These are phyloP conservation scores for Anacardium occidentale DNA, from an alignment of 345 rosid genomes.

Conservation along the genomic window DNA sequence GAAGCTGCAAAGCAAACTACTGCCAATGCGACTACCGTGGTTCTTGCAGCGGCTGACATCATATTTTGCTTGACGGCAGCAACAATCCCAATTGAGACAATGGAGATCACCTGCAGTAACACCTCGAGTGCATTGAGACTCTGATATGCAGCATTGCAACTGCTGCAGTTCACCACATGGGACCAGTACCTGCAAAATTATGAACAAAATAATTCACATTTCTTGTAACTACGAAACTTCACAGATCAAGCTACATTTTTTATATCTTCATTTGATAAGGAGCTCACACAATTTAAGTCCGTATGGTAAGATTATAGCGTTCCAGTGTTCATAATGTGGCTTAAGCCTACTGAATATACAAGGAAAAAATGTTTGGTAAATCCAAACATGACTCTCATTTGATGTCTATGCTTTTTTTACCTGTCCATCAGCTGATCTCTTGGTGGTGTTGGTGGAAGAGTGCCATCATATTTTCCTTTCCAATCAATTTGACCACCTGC, in stretches of 20 bases:
- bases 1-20: constrained; percentile 66
- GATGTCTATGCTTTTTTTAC: constrained; percentile 27
- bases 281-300: too few species aligned
- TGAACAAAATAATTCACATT: neutral
- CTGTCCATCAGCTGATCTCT: constrained; percentile 80
- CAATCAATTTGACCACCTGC: constrained; percentile 63
- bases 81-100: constrained; percentile 51
- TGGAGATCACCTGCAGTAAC: constrained; percentile 48
- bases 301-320: too few species aligned
- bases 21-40: constrained; percentile 39
- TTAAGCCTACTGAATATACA: neutral
- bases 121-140: constrained; percentile 59
- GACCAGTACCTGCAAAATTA: constrained; percentile 63
- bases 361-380: neutral
- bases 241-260: too few species aligned
- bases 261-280: too few species aligned
- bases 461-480: constrained; percentile 62
- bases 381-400: neutral
- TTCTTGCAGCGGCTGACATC: constrained; percentile 45
- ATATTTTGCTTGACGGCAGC: constrained; percentile 49
- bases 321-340: too few species aligned
- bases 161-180: constrained; percentile 77
- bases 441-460: constrained; percentile 73
- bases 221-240: neutral
- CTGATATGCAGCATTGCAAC: constrained; percentile 66